Evolutionary conservation across 208 protist species (phyloP).

Genomic region (Novymonas esmeraldas): DNA sequence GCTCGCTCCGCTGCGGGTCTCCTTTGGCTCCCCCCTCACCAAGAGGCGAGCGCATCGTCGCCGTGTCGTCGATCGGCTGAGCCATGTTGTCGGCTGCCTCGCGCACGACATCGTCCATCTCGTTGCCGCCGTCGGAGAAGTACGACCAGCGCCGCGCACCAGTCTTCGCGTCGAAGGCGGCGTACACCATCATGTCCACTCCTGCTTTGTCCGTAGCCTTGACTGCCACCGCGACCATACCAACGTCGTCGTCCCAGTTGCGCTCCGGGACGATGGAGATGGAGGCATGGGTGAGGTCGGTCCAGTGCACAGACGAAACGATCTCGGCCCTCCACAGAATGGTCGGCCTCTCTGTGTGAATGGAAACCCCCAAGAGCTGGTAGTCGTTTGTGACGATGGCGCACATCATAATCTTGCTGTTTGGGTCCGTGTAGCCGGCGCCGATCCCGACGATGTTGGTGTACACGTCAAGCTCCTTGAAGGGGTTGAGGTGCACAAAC

Average conservation of each 20-base stretch:
- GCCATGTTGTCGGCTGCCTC: slow-evolving; percentile 28
- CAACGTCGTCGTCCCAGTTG: slow-evolving; percentile 71
- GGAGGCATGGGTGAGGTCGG: slow-evolving; percentile 46
- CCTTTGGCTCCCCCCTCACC: neutral
- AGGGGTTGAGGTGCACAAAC: slow-evolving; percentile 43
- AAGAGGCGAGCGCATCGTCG: neutral
- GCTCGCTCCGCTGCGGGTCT: neutral
- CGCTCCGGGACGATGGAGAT: slow-evolving; percentile 81
- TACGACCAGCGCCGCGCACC: slow-evolving; percentile 78
- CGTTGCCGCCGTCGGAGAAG: slow-evolving; percentile 69
- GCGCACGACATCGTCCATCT: slow-evolving; percentile 63
- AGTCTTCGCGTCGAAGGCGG: slow-evolving; percentile 69
- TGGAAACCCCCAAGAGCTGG: slow-evolving; percentile 22
- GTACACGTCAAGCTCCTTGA: slow-evolving; percentile 28
- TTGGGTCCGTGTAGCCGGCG: slow-evolving; percentile 42
- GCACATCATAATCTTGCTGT: slow-evolving; percentile 39
- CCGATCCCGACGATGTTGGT: slow-evolving; percentile 61
- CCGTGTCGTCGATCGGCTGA: slow-evolving; percentile 3
- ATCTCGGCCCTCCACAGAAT: slow-evolving; percentile 51
- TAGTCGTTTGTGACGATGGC: slow-evolving; percentile 72
- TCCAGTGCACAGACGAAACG: slow-evolving; percentile 23
- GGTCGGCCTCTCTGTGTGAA: slow-evolving; percentile 15
- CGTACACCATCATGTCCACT: slow-evolving; percentile 59
- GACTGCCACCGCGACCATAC: slow-evolving; percentile 69
- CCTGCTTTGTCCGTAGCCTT: slow-evolving; percentile 28